phyloP scores from a whole-genome alignment of 768 basidiomycete genomes.

The Amylocystis lapponica region DNA sequence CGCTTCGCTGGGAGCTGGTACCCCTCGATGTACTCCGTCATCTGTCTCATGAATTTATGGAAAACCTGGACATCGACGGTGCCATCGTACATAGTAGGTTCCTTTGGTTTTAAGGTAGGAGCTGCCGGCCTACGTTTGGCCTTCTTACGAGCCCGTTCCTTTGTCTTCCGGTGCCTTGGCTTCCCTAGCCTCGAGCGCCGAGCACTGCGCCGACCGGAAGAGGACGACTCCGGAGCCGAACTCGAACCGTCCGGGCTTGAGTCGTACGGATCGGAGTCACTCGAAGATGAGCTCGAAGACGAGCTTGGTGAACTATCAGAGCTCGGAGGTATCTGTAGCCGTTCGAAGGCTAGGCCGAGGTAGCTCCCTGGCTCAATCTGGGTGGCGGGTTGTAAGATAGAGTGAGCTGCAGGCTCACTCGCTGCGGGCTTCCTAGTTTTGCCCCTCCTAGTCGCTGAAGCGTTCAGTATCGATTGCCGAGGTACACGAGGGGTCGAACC shows the following conservation, averaged over 20 bases:
- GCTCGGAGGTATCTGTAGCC: background rate
- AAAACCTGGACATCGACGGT: constrained; percentile 4
- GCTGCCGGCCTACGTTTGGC: background rate
- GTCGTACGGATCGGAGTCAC: no score
- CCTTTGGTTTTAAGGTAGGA: constrained; percentile 2
- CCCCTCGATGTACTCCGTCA: constrained; percentile 5
- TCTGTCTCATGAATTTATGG: constrained; percentile 11
- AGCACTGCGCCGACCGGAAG: background rate
- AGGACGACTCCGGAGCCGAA: no score
- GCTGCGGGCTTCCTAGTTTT: no score
- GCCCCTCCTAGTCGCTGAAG: no score
- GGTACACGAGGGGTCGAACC: no score
- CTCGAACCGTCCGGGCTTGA: no score
- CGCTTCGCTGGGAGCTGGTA: background rate
- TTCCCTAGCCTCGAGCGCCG: no score
- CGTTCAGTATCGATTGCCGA: no score
- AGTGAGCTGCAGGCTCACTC: no score
- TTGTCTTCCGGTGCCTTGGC: no score
- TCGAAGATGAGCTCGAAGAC: background rate
- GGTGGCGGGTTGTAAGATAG: no score
- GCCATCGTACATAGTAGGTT: constrained; percentile 9
- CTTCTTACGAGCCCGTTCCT: background rate
- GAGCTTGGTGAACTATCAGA: background rate
- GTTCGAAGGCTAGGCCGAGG: background rate
- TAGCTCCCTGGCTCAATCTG: constrained; percentile 7